These are phyloP conservation scores for Boletus rex-veris DNA, from an alignment of 768 basidiomycete species.

Conservation along the genomic window DNA sequence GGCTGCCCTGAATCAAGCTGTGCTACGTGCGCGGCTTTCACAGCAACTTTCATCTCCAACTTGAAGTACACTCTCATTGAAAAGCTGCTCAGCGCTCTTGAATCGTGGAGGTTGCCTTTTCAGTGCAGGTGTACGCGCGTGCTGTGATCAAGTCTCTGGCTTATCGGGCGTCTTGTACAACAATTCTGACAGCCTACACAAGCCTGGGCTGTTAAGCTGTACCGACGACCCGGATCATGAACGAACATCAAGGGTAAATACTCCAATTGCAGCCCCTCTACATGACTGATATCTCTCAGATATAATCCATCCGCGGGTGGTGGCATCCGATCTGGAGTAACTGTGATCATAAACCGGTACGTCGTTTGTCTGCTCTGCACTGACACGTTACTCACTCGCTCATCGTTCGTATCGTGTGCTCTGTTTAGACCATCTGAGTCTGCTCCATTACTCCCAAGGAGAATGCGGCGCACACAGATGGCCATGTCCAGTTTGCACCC, in stretches of 20 bases:
- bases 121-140: background rate
- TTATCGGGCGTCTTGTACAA: background rate
- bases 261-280: no score
- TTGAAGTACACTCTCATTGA: background rate
- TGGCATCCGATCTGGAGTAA: no score
- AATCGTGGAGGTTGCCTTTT: background rate
- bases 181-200: no score
- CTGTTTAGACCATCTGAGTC: background rate
- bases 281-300: background rate
- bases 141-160: background rate
- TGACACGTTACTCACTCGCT: no score
- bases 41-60: background rate
- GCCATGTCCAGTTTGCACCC: no score
- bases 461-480: background rate
- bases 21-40: background rate
- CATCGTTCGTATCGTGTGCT: background rate
- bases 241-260: no score
- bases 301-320: background rate
- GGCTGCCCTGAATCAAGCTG: slow-evolving; percentile 2
- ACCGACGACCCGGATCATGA: no score
- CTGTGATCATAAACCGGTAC: background rate
- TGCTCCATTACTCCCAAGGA: background rate
- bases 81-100: background rate
- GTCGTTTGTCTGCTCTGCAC: background rate
- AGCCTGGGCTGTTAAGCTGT: no score